Evolutionary conservation across 805 yeast genomes (phyloP).

Genomic region (Candida pseudofarinosa): DNA sequence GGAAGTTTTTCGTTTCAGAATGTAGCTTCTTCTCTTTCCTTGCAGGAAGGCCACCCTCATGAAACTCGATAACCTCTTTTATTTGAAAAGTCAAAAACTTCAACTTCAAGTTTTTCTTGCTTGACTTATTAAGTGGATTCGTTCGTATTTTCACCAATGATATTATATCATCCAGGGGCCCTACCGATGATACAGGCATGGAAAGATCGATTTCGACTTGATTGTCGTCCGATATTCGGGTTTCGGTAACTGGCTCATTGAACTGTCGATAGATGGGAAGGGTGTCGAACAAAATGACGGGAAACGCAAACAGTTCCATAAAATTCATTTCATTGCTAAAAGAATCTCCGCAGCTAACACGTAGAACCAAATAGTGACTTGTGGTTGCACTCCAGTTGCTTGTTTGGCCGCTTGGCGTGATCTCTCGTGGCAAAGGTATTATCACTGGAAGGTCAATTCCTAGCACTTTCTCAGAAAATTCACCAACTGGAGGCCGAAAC

Average conservation of each 20-base stretch:
- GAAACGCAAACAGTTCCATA: constrained; percentile 43
- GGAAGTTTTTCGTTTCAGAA: constrained; percentile 26
- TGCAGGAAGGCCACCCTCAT: constrained; percentile 49
- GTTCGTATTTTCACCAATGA: constrained; percentile 39
- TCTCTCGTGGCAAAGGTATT: constrained; percentile 51
- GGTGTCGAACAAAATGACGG: constrained; percentile 53
- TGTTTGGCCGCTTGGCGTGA: constrained; percentile 50
- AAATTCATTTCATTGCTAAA: constrained; percentile 27
- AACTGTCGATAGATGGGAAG: constrained; percentile 54
- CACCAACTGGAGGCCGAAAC: constrained; percentile 38
- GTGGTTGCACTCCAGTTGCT: constrained; percentile 46
- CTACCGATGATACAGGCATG: constrained; percentile 52
- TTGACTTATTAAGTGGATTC: constrained; percentile 28
- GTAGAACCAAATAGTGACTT: constrained; percentile 41
- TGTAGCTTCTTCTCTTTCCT: constrained; percentile 41
- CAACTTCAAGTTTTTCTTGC: constrained; percentile 32
- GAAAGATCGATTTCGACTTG: constrained; percentile 44
- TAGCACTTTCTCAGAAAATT: constrained; percentile 36
- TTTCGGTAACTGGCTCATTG: constrained; percentile 47
- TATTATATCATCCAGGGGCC: constrained; percentile 49
- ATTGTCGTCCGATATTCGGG: constrained; percentile 44
- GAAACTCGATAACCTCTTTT: constrained; percentile 51
- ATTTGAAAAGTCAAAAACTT: constrained; percentile 46
- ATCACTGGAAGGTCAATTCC: constrained; percentile 60
- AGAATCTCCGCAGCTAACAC: constrained; percentile 27